Base-by-base conservation (phyloP, 1,139 yeast species). In the Diutina mesorugosa region DNA sequence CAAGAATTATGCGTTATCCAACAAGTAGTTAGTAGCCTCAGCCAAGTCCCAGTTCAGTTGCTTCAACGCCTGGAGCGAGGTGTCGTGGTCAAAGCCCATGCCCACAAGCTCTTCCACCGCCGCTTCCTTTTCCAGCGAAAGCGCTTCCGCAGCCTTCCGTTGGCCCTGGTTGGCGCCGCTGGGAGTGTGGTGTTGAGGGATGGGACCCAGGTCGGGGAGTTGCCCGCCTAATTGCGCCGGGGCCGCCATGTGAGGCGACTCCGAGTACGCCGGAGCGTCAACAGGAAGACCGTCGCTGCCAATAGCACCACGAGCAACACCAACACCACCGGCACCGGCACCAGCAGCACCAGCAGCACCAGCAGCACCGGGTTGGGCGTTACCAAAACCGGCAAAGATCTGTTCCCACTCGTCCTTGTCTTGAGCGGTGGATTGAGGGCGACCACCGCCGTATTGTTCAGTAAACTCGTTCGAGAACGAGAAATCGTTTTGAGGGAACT, bases 401-500 rank as follows among this genome's bases (percentile, higher is more conserved):
- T 90, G 95, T 65, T 90, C 97, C 97, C 97, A 90, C 68, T 90
- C 97, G 65, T 89, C 96, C 58, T 80, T 79, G 8, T 67, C 72
- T n/a, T 29, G 53, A 6, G 56, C 46, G 28, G 32, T 18, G n/a
- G 47, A 9, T 7, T 10, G 21, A 30, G 53, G 14, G 16, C 18
- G 21, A 16, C 41, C 53, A 16, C 5, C 47, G 3, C 18, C 35
- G 29, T 6, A 16, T 18, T 50, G 28, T 9, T 50, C n/a, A 12
- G 53, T 50, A 14, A 50, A 50, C 28, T 50, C 53, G 18, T 50
- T 50, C 6, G 53, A 50, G 32, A 50, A 50, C 29, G 53, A 50
- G 32, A 50, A 50, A 45, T 50, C 53, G 45, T 50, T 50, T 10
- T 50, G 45, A 10, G 53, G 53, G 28, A 50, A 50, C 12, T 50